Percentiles rank a stretch among this genome's conserved stretches.
These are phyloP conservation scores for Populus davidiana DNA, from an alignment of 345 rosid genomes.

Conservation along the genomic window DNA sequence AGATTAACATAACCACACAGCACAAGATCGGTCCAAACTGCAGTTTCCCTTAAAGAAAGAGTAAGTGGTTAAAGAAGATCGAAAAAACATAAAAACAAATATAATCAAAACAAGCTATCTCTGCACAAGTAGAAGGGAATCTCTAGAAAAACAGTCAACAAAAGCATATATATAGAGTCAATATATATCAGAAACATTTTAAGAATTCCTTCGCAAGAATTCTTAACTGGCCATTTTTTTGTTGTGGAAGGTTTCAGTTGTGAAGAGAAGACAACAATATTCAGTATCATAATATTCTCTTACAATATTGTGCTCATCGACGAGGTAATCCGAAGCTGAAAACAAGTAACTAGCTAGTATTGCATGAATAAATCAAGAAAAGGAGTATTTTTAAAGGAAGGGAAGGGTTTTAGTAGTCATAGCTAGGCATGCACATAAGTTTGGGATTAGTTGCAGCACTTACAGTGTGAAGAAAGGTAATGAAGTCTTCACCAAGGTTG, in stretches of 20 bases:
- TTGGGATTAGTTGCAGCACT: neutral
- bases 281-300: neutral
- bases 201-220: neutral
- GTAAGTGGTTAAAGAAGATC: neutral
- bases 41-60: neutral
- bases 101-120: neutral
- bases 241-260: neutral
- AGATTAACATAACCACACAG: neutral
- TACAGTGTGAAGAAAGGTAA: constrained; percentile 3
- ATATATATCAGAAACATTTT: neutral
- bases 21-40: constrained; percentile 6
- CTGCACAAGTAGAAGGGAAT: neutral
- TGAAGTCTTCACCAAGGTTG: neutral
- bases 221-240: neutral
- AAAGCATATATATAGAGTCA: neutral
- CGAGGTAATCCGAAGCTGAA: neutral
- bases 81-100: neutral
- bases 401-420: neutral
- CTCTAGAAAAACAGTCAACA: neutral
- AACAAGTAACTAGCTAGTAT: neutral
- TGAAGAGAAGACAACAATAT: neutral
- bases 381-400: neutral
- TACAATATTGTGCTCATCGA: neutral
- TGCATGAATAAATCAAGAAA: neutral
- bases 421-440: neutral